A percentile compares a stretch with the other conserved stretches of the same genome.
Conservation (phyloP, 768 basidiomycete species). For the Amanita rubescens region DNA sequence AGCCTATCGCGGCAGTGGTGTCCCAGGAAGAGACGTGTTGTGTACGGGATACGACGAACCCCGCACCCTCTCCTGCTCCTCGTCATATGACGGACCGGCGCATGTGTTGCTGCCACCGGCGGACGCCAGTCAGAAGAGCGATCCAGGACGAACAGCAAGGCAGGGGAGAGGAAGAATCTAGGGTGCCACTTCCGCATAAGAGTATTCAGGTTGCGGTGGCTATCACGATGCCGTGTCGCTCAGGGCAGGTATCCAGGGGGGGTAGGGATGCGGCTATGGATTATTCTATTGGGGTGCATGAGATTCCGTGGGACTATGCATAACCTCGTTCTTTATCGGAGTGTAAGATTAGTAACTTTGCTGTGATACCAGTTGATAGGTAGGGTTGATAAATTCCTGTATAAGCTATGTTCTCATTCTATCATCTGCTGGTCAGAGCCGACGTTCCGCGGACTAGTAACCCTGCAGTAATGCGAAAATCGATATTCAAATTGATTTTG, state of each 20-base stretch:
- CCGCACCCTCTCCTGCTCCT: neutral
- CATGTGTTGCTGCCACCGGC: neutral
- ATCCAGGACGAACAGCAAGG: neutral
- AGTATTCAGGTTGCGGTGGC: conserved; percentile 31
- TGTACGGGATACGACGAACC: neutral
- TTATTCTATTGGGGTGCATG: conserved; percentile 29
- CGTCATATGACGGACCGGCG: neutral
- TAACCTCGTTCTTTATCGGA: conserved; percentile 2
- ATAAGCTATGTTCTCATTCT: no score
- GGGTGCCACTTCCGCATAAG: conserved; percentile 7
- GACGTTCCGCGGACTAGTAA: no score
- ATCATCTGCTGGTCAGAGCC: no score
- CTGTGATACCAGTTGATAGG: no score
- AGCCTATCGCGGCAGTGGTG: conserved; percentile 14
- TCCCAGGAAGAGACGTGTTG: neutral
- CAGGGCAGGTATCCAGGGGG: conserved; percentile 11
- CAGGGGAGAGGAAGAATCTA: conserved; percentile 7
- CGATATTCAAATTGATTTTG: conserved; percentile 11
- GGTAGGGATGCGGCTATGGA: conserved; percentile 14
- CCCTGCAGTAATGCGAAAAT: neutral
- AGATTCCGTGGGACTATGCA: conserved; percentile 23
- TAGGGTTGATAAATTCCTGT: no score
- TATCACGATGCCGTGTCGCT: conserved; percentile 32
- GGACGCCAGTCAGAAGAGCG: neutral
- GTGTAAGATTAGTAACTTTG: neutral